Evolutionary conservation across 805 yeast species (phyloP).

Genomic region (Candida rishiriensis): DNA sequence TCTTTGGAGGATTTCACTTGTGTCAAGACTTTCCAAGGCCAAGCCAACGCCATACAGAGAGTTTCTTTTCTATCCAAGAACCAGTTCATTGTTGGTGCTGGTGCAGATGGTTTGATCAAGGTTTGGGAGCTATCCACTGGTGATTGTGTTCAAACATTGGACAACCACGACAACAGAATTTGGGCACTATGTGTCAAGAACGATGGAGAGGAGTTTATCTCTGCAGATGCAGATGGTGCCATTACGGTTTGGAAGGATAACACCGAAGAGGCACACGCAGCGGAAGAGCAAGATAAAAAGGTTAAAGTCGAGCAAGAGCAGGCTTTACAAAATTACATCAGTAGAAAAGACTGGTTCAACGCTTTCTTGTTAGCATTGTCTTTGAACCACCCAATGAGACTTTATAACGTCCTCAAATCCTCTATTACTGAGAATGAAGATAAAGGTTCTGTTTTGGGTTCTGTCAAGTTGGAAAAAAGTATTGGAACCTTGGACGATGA

Average conservation of each 20-base stretch:
- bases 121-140: slow-evolving; percentile 79
- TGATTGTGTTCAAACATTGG: slow-evolving; percentile 80
- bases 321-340: slow-evolving; percentile 68
- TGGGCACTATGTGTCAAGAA: slow-evolving; percentile 78
- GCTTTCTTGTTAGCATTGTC: slow-evolving; percentile 85
- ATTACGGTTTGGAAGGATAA: slow-evolving; percentile 86
- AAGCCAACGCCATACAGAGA: slow-evolving; percentile 86
- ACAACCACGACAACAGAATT: slow-evolving; percentile 87
- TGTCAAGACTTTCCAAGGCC: slow-evolving; percentile 85
- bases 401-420: slow-evolving; percentile 70
- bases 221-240: slow-evolving; percentile 95
- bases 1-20: slow-evolving; percentile 73
- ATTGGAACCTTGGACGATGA: slow-evolving; percentile 54
- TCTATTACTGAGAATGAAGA: slow-evolving; percentile 51
- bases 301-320: slow-evolving; percentile 82
- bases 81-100: slow-evolving; percentile 68
- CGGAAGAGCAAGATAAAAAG: slow-evolving; percentile 51
- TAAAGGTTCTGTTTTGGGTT: slow-evolving; percentile 48
- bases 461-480: slow-evolving; percentile 56
- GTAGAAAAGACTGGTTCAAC: slow-evolving; percentile 73
- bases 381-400: slow-evolving; percentile 84
- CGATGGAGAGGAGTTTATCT: slow-evolving; percentile 65
- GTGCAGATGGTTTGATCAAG: slow-evolving; percentile 93
- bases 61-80: slow-evolving; percentile 64
- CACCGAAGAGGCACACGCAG: slow-evolving; percentile 63